Conservation (phyloP, 306 rosid genomes). For the Dryas alaskensis region DNA sequence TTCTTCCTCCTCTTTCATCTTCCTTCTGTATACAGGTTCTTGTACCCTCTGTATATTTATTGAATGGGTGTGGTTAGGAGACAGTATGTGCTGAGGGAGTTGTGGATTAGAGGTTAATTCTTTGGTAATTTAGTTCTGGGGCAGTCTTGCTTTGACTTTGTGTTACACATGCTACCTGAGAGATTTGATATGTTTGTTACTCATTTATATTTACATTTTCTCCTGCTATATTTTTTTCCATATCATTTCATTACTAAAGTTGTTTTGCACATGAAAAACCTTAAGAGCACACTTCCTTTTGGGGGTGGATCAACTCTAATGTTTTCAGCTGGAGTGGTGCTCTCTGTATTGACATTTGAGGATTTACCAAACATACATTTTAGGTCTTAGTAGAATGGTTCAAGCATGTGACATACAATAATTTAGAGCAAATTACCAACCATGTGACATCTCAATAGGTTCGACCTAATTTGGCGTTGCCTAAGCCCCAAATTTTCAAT, state of each 20-base stretch:
- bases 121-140: slow-evolving; percentile 37
- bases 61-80: slow-evolving; percentile 11
- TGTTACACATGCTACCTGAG: slow-evolving; percentile 25
- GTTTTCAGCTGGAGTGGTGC: no score
- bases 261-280: no score
- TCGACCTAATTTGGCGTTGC: slow-evolving; percentile 1
- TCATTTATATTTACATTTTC: not conserved
- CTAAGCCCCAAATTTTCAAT: not conserved
- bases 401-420: not conserved
- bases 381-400: not conserved
- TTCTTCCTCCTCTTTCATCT: slow-evolving; percentile 15
- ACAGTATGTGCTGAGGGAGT: slow-evolving; percentile 20
- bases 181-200: slow-evolving; percentile 28
- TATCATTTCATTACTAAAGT: not conserved
- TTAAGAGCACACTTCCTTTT: no score
- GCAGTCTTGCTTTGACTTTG: no score
- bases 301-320: no score
- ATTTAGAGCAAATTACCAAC: not conserved
- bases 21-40: slow-evolving; percentile 5
- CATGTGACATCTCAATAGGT: not conserved
- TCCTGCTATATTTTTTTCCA: slow-evolving; percentile 8
- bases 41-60: slow-evolving; percentile 47
- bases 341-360: no score
- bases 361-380: not conserved
- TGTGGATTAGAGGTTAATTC: slow-evolving; percentile 39